Evolutionary conservation across 2,329 filamentous ascomycete species (phyloP).

Genomic region (Nothophoma quercina): DNA sequence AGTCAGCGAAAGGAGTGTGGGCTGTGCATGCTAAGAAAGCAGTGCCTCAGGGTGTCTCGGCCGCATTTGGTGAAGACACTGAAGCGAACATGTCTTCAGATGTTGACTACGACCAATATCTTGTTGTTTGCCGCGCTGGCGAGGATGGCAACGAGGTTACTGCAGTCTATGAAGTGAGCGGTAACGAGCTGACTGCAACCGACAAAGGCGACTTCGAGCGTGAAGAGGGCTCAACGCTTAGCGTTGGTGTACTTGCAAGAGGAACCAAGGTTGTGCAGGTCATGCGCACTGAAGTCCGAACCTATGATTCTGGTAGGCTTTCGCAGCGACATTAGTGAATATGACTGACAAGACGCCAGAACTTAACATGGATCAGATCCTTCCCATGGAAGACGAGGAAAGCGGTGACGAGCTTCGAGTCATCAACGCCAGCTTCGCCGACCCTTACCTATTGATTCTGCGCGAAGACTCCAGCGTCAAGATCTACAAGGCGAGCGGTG

Average conservation of each 20-base stretch:
- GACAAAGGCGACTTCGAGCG: slow-evolving; percentile 90
- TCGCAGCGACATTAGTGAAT: neutral
- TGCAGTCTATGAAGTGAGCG: slow-evolving; percentile 78
- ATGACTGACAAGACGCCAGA: slow-evolving; percentile 58
- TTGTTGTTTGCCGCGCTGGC: slow-evolving; percentile 78
- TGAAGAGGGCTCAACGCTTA: slow-evolving; percentile 84
- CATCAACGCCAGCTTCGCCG: slow-evolving; percentile 80
- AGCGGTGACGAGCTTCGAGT: slow-evolving; percentile 82
- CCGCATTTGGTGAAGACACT: slow-evolving; percentile 54
- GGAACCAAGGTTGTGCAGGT: slow-evolving; percentile 87
- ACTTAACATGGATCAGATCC: slow-evolving; percentile 86
- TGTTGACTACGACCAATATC: slow-evolving; percentile 75
- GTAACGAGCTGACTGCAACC: slow-evolving; percentile 75
- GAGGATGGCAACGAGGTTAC: slow-evolving; percentile 76
- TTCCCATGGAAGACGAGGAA: slow-evolving; percentile 85
- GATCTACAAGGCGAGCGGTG: slow-evolving; percentile 79
- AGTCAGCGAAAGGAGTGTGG: slow-evolving; percentile 81
- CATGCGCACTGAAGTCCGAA: slow-evolving; percentile 83
- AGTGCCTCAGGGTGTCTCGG: slow-evolving; percentile 64
- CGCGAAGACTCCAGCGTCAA: slow-evolving; percentile 84
- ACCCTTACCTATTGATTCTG: slow-evolving; percentile 84
- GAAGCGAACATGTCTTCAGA: slow-evolving; percentile 54
- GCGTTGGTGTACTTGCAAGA: slow-evolving; percentile 82
- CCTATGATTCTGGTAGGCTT: slow-evolving; percentile 83
- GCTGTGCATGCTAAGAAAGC: slow-evolving; percentile 75